These are phyloP conservation scores for Galerina sulciceps DNA, from an alignment of 768 basidiomycete species.

Conservation along the genomic window DNA sequence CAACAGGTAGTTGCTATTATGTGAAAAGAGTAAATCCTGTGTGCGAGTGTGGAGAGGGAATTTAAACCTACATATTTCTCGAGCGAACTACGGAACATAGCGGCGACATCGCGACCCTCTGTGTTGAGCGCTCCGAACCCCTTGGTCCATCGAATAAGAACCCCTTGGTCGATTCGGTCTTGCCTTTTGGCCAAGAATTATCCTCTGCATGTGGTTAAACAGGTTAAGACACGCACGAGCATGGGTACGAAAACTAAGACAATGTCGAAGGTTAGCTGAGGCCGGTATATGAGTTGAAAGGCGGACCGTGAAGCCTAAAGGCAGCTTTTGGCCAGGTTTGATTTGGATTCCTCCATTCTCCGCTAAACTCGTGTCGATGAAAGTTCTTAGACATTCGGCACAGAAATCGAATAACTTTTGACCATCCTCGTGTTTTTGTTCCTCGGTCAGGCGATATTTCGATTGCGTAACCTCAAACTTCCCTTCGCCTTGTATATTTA, in stretches of 20 bases:
- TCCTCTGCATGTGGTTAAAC: neutral
- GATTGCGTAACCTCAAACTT: conserved; percentile 98
- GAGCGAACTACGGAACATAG: conserved; percentile 88
- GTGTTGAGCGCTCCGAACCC: conserved; percentile 93
- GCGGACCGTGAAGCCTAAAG: conserved; percentile 92
- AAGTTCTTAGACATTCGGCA: conserved; percentile 89
- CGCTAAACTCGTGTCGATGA: conserved; percentile 76
- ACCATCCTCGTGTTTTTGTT: conserved; percentile 98
- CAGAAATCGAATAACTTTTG: conserved; percentile 97
- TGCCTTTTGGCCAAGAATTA: conserved; percentile 57
- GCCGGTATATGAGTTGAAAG: neutral
- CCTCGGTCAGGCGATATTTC: conserved; percentile 95
- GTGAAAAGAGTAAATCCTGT: neutral
- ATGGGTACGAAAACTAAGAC: conserved; percentile 90
- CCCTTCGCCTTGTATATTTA: conserved; percentile 87
- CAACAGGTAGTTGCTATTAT: conserved; percentile 77
- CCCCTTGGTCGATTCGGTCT: conserved; percentile 90
- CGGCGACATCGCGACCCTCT: conserved; percentile 91
- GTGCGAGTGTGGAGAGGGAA: neutral
- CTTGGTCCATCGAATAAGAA: conserved; percentile 99
- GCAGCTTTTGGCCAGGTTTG: conserved; percentile 61
- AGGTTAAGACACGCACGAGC: conserved; percentile 60
- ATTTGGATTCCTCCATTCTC: conserved; percentile 51
- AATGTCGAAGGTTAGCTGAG: conserved; percentile 9
- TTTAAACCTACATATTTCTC: conserved; percentile 68